Base-by-base conservation (phyloP, 2,329 filamentous ascomycete species). In the Colletotrichum cuscutae region DNA sequence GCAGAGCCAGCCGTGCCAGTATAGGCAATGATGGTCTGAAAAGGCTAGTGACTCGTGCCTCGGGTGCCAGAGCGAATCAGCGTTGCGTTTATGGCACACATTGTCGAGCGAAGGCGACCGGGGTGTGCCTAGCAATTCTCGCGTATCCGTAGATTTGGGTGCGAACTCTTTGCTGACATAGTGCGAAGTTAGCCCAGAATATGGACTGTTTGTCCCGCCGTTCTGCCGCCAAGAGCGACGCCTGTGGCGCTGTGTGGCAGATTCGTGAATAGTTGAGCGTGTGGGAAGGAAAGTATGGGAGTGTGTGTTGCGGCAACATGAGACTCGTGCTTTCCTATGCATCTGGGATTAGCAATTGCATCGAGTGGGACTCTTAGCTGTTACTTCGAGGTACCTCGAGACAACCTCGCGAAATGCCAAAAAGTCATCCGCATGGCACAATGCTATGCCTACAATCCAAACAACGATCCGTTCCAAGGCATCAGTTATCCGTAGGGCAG, bases 141-240 rank as follows among this genome's bases (percentile, higher is more conserved):
- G 19, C 49, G 54, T 58, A 19, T 52, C 37, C 37, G 37, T 42
- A 42, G 37, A 28, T 32, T 71, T 68, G 9, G 37, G n/a, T 59
- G 37, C 54, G 32, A 46, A 30, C 58, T 58, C 13, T 53, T 49
- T 60, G 70, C 70, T 69, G 22, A 46, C 42, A 28, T 53, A 69
- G 22, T 19, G 65, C 42, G 19, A 49, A 49, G 19, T 49, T 46
- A 13, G 68, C 56, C 68, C 26, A 59, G 64, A 67, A 67, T 46
- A 13, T 30, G 22, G 32, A 12, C 35, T 11, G 22, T 61, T 52
- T 68, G 57, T 28, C 49, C 13, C 35, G 6, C 37, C 37, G 52
- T 11, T 22, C 19, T 63, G 22, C 46, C 42, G 64, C 57, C 57
- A 42, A 62, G 57, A 13, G 58, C 24, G 30, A 63, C 52, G 52